Conservation (phyloP, 108 stramenopile species). For the Conticribra weissflogii region DNA sequence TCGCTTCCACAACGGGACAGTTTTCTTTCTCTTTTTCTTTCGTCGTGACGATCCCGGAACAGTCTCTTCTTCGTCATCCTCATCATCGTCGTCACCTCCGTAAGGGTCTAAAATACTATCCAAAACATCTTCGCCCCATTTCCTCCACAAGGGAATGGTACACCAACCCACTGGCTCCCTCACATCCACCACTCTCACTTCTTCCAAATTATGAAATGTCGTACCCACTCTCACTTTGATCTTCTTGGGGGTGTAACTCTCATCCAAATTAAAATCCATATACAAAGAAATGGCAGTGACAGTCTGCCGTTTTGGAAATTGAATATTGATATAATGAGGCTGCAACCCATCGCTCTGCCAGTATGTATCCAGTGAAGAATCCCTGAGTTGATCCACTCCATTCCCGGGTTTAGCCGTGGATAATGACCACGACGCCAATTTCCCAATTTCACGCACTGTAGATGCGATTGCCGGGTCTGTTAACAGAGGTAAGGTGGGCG, state of each 20-base stretch:
- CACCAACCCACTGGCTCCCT: constrained; percentile 91
- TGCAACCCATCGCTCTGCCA: constrained; percentile 96
- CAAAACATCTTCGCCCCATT: constrained; percentile 44
- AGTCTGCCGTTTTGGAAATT: constrained; percentile 87
- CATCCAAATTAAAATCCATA: constrained; percentile 90
- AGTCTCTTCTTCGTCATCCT: constrained; percentile 22
- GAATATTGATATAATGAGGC: constrained; percentile 95
- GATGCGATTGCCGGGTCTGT: constrained; percentile 47
- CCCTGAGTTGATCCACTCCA: constrained; percentile 94
- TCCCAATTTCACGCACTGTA: constrained; percentile 74
- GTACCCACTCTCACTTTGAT: constrained; percentile 85
- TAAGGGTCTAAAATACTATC: constrained; percentile 71
- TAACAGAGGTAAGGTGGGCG: constrained; percentile 56
- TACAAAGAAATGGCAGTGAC: constrained; percentile 89
- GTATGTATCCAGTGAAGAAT: constrained; percentile 82
- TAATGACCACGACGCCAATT: constrained; percentile 90
- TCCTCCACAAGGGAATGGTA: constrained; percentile 63
- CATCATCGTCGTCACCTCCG: constrained; percentile 43
- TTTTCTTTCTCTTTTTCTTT: constrained; percentile 34
- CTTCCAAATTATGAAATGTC: constrained; percentile 91
- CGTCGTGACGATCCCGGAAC: constrained; percentile 7
- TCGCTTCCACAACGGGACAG: constrained; percentile 29
- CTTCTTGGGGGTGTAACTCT: constrained; percentile 95
- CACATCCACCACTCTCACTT: constrained; percentile 82
- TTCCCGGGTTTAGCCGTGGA: constrained; percentile 97